Evolutionary conservation across 495 filamentous ascomycete species (phyloP).

Genomic region (Symbiotaphrina buchneri): DNA sequence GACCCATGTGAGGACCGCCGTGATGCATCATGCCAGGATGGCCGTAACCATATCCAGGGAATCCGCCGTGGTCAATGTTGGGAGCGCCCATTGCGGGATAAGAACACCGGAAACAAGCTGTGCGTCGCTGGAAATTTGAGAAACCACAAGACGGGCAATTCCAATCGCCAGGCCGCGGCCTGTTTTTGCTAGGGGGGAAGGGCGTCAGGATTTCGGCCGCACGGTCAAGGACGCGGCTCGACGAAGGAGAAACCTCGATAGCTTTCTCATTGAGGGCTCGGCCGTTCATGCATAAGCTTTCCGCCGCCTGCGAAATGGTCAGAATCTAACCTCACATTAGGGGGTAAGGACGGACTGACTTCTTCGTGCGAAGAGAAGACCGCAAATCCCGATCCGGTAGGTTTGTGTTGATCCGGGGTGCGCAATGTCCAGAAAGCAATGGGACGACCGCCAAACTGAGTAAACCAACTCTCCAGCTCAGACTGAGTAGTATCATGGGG

Average conservation of each 20-base stretch:
- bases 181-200: constrained; percentile 96
- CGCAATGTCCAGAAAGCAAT: constrained; percentile 98
- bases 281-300: constrained; percentile 97
- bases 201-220: constrained; percentile 87
- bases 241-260: constrained; percentile 92
- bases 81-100: constrained; percentile 80
- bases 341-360: constrained; percentile 29
- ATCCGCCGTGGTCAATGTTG: constrained; percentile 47
- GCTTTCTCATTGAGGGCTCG: constrained; percentile 95
- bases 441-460: constrained; percentile 92
- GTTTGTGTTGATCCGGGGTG: constrained; percentile 96
- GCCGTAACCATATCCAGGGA: constrained; percentile 50
- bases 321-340: not conserved
- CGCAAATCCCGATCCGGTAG: constrained; percentile 89
- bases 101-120: constrained; percentile 95
- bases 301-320: constrained; percentile 41
- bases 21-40: constrained; percentile 61
- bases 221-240: constrained; percentile 84
- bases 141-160: constrained; percentile 89
- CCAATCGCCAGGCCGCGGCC: constrained; percentile 93
- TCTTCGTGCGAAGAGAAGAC: constrained; percentile 98
- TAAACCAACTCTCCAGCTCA: constrained; percentile 97
- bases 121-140: constrained; percentile 91
- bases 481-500: constrained; percentile 97
- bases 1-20: constrained; percentile 36